Base-by-base conservation (phyloP, 2,329 filamentous ascomycete species). In the Fusarium chaquense region DNA sequence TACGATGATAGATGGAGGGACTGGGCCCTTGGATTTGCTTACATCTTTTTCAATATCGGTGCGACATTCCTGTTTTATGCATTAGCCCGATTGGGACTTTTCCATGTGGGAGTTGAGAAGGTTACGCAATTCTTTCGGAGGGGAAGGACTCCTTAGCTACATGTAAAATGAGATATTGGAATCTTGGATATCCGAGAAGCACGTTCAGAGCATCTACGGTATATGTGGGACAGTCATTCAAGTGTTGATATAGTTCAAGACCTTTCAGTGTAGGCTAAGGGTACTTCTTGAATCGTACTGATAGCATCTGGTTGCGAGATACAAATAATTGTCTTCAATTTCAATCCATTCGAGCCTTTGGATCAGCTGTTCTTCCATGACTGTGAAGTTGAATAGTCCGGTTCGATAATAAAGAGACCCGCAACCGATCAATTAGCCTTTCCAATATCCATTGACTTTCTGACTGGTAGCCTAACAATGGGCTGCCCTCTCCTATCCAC, bases 1-100 rank as follows among this genome's bases (percentile, higher is more conserved):
- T 57, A 57, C 32, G 15, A 33, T 2, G 44, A 57, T 20, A 50
- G 53, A 57, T 57, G 53, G 53, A 28, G 16, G 20, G 53, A 57
- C 18, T 57, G 53, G 53, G 53, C 24, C 4, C n/a, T 50, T n/a
- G 33, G 53, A 6, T 57, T 57, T 33, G 53, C 33, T 26, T 57
- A 50, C 26, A 30, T 57, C 7, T 3, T 20, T 16, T 57, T 57
- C 20, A 57, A 57, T n/a, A 40, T 57, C 16, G 12, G 11, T 32
- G 44, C 53, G 28, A 22, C 53, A 4, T 57, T 57, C 40, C 11
- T 36, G 4, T 7, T 50, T 20, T 57, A 50, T 13, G n/a, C 26
- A 7, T 12, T 57, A 1, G 26, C 49, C 4, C 36, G 33, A 12
- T 11, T 40, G 11, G 16, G 15, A 3, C 11, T 57, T 16, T 57